These are phyloP conservation scores for Scleroderma bovista DNA, from an alignment of 768 basidiomycete species.

Conservation along the genomic window DNA sequence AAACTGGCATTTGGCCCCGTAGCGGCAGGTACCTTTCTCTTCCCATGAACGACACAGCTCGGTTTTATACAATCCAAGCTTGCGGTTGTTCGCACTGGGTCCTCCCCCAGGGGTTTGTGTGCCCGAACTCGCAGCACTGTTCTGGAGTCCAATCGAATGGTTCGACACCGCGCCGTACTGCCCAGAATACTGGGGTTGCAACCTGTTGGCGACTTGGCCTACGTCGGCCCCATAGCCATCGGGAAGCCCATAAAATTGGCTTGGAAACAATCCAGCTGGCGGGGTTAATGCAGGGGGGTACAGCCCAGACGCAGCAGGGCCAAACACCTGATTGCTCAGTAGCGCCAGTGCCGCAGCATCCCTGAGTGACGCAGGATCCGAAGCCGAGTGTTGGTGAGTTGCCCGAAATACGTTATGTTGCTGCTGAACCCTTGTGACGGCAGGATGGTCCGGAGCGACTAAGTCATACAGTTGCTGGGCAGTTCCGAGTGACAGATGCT, in stretches of 20 bases:
- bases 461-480: conserved; percentile 78
- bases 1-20: conserved; percentile 87
- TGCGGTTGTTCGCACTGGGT: conserved; percentile 88
- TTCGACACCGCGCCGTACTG: conserved; percentile 48
- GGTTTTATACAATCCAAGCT: conserved; percentile 87
- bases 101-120: conserved; percentile 42
- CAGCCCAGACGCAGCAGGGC: conserved; percentile 41
- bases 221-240: conserved; percentile 55
- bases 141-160: conserved; percentile 41
- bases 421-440: conserved; percentile 73
- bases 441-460: conserved; percentile 63
- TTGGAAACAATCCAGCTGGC: conserved; percentile 50
- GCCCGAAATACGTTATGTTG: conserved; percentile 70
- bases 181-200: conserved; percentile 51
- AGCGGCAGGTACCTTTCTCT: conserved; percentile 82
- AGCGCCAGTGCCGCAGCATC: conserved; percentile 66
- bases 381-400: conserved; percentile 78
- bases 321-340: conserved; percentile 52
- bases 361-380: conserved; percentile 72
- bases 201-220: conserved; percentile 52
- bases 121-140: conserved; percentile 30
- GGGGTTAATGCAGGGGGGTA: conserved; percentile 43
- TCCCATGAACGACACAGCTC: conserved; percentile 90
- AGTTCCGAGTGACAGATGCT: conserved; percentile 66
- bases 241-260: conserved; percentile 61